Evolutionary conservation across 306 rosid species (phyloP).

Genomic region (Trifolium subterraneum): DNA sequence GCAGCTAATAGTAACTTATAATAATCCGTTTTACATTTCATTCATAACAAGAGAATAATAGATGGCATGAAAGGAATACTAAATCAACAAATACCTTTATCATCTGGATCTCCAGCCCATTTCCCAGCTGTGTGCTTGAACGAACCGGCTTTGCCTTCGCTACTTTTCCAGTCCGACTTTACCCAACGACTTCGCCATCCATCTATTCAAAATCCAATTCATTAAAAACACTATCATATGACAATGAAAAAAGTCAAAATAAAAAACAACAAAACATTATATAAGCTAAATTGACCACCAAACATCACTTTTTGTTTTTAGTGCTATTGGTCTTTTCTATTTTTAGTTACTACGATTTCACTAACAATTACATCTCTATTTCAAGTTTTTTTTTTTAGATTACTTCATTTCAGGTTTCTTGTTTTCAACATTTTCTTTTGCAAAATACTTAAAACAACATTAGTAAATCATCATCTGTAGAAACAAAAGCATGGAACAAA

Average conservation of each 20-base stretch:
- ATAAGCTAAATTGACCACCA: conserved; percentile 19
- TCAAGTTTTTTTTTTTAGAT: too few relatives aligned
- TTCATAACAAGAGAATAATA: not conserved
- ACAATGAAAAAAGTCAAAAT: not conserved
- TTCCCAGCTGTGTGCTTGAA: conserved; percentile 86
- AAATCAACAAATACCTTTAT: conserved; percentile 64
- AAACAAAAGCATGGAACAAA: too few relatives aligned
- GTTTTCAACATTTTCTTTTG: not conserved
- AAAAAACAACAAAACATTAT: not conserved
- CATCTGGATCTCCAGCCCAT: conserved; percentile 95
- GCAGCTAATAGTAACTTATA: not conserved
- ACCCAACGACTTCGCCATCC: conserved; percentile 94
- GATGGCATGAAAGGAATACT: not conserved
- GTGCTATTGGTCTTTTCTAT: not conserved
- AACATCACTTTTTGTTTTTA: not conserved
- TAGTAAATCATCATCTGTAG: too few relatives aligned
- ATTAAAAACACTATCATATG: conserved; percentile 8
- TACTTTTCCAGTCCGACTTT: conserved; percentile 80
- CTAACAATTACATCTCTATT: not conserved
- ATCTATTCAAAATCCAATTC: conserved; percentile 50
- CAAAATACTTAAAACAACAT: not conserved
- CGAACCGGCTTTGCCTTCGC: conserved; percentile 91
- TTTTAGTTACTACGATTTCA: conserved; percentile 1
- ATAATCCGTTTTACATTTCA: not conserved
- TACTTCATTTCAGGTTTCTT: not conserved